phyloP scores from a whole-genome alignment of 2,329 filamentous ascomycete species.

The Paracoccidioides brasiliensis region DNA sequence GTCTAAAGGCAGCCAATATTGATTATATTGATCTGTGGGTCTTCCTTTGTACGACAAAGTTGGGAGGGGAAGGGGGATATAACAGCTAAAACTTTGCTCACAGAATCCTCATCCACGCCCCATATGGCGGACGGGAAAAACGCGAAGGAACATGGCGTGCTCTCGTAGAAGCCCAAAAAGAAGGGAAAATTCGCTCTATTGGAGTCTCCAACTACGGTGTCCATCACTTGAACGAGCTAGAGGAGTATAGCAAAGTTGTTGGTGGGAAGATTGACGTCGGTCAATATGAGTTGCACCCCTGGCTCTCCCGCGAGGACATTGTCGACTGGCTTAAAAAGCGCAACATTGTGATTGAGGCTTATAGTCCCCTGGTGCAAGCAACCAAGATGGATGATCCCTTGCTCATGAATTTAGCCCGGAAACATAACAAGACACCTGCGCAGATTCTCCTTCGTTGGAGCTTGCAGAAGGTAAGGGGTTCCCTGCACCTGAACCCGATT shows the following conservation, averaged over 20 bases:
- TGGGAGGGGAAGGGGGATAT: neutral
- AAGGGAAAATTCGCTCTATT: conserved; percentile 25
- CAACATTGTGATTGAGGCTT: conserved; percentile 48
- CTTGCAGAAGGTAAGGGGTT: conserved; percentile 37
- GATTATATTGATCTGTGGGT: conserved; percentile 53
- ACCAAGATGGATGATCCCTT: conserved; percentile 40
- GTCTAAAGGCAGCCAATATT: conserved; percentile 48
- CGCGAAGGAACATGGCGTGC: conserved; percentile 30
- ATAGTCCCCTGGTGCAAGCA: conserved; percentile 35
- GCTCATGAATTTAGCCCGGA: conserved; percentile 39
- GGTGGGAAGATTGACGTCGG: conserved; percentile 66
- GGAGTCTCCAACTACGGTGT: conserved; percentile 31
- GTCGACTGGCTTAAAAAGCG: conserved; percentile 59
- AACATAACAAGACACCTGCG: conserved; percentile 44
- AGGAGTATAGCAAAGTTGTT: conserved; percentile 26
- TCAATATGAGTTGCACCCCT: conserved; percentile 84
- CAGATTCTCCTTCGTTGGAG: conserved; percentile 51
- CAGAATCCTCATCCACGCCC: conserved; percentile 29
- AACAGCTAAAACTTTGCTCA: neutral
- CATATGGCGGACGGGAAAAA: conserved; percentile 25
- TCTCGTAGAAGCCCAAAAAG: conserved; percentile 27
- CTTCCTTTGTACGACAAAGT: neutral
- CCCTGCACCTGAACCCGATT: too few relatives aligned
- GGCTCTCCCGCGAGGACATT: conserved; percentile 69
- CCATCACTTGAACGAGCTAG: conserved; percentile 29